Percentiles rank a stretch among this genome's conserved stretches.
Evolutionary conservation across 148 eudicot species (phyloP).

Genomic region (Oxyria digyna): DNA sequence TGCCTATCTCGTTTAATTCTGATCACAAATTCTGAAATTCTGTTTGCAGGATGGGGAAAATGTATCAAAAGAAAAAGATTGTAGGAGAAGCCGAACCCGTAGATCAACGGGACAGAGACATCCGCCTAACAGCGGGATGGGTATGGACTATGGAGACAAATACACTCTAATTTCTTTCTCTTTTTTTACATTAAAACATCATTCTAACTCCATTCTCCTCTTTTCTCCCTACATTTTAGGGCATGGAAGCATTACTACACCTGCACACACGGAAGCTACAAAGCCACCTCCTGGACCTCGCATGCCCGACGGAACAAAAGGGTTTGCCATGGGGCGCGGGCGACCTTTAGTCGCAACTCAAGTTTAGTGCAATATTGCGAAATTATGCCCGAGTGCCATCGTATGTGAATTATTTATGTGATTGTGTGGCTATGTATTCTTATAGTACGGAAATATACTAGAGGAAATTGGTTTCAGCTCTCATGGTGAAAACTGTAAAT

Average conservation of each 20-base stretch:
- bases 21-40: background rate
- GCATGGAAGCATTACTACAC: slow-evolving; percentile 30
- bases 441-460: too few relatives aligned
- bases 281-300: slow-evolving; percentile 85
- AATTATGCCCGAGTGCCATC: too few relatives aligned
- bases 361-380: slow-evolving; percentile 7
- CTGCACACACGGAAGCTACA: slow-evolving; percentile 32
- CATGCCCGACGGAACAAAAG: slow-evolving; percentile 94
- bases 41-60: slow-evolving; percentile 23
- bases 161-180: background rate
- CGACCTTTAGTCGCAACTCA: slow-evolving; percentile 12
- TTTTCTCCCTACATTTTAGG: slow-evolving; percentile 23
- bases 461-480: too few relatives aligned
- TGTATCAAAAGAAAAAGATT: slow-evolving; percentile 35
- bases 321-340: slow-evolving; percentile 89
- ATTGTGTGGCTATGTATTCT: too few relatives aligned
- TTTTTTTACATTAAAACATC: background rate
- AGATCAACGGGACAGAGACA: slow-evolving; percentile 47
- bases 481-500: too few relatives aligned
- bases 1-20: too few relatives aligned
- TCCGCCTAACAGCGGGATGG: slow-evolving; percentile 42
- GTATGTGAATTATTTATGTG: too few relatives aligned
- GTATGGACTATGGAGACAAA: slow-evolving; percentile 21
- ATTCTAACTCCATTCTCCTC: background rate
- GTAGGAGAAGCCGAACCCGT: slow-evolving; percentile 30